Base-by-base conservation (phyloP, 2,329 filamentous ascomycete genomes). In the Pseudogymnoascus sp. region DNA sequence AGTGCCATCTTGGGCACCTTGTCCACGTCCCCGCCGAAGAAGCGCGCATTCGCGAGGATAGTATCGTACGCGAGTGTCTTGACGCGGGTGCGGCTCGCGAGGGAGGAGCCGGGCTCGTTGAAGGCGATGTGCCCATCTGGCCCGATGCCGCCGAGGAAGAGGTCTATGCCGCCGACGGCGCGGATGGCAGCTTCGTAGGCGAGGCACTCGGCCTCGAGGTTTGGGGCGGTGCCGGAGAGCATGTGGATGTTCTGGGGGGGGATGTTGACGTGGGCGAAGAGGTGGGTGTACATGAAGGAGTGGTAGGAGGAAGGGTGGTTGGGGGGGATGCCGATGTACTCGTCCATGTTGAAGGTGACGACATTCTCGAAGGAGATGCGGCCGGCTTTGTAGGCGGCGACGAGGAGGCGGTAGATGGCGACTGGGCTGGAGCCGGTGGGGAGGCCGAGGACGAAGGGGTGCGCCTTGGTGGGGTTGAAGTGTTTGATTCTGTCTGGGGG, bases 251-350 rank as follows among this genome's bases (percentile, higher is more conserved):
- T 93, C 71, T 83, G 82, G 4, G 91, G 91, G 68, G 87, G 83
- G 69, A 95, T 88, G 72, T 96, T 90, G 70, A 95, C 87, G 68
- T 83, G 89, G 46, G 88, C 90, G 80, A 96, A 96, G 81, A 96
- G 91, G 77, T 95, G 83, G 77, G 89, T 90, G 83, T 92, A 96
- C 91, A 96, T 95, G 80, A 95, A 96, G 68, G 87, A 90, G 78
- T 96, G 91, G 77, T 96, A 96, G 71, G 88, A 91, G 75, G 95
- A 87, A 11, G 90, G 87, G 74, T 96, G 90, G 70, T 93, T 89
- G 71, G 89, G 86, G 35, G 90, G 88, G 66, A 96, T 83, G 64
- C 88, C 89, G 68, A 95, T 89, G 72, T 96, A 96, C 77, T 96
- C 91, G 77, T 96, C 91, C 26, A 65, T 64, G 77, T 95, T 95